Conservation (phyloP, 495 filamentous ascomycete species). For the Penicillium dipodomyicola region DNA sequence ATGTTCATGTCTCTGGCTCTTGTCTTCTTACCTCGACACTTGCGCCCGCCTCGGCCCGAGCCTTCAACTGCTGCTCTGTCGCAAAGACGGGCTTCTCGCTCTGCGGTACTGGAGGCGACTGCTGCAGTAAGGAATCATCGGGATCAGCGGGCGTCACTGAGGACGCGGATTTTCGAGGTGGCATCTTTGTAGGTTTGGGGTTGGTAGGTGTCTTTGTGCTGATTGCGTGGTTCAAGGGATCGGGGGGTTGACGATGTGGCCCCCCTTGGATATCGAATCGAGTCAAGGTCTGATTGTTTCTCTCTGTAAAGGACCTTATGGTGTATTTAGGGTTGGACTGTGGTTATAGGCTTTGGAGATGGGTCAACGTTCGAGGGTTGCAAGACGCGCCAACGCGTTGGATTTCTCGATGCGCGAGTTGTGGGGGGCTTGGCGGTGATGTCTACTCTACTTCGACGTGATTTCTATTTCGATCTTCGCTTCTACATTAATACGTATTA, state of each 20-base stretch:
- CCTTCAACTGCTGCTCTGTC: conserved; percentile 49
- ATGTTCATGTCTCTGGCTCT: not conserved
- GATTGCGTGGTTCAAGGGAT: not conserved
- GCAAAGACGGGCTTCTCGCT: conserved; percentile 35
- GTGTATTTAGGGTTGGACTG: not conserved
- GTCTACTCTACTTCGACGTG: conserved; percentile 3
- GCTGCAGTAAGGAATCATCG: conserved; percentile 20
- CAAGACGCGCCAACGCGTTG: conserved; percentile 29
- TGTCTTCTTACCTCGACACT: conserved; percentile 40
- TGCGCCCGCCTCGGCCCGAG: conserved; percentile 42
- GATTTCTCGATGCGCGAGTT: conserved; percentile 13
- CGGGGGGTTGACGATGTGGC: conserved; percentile 1
- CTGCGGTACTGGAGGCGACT: conserved; percentile 20
- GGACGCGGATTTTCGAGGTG: conserved; percentile 39
- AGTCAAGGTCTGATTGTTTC: not conserved
- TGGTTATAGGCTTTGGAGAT: not conserved
- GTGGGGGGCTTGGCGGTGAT: conserved; percentile 19
- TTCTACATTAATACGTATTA: not conserved
- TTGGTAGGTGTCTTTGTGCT: conserved; percentile 2
- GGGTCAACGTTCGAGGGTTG: not conserved
- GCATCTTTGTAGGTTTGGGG: conserved; percentile 22
- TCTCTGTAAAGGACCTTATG: not conserved
- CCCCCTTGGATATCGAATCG: not conserved
- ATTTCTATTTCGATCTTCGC: not conserved
- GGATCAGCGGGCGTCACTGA: conserved; percentile 31